Percentiles rank a stretch among this genome's conserved stretches.
Conservation (phyloP, 2,329 filamentous ascomycete species). For the Colletotrichum sp. region DNA sequence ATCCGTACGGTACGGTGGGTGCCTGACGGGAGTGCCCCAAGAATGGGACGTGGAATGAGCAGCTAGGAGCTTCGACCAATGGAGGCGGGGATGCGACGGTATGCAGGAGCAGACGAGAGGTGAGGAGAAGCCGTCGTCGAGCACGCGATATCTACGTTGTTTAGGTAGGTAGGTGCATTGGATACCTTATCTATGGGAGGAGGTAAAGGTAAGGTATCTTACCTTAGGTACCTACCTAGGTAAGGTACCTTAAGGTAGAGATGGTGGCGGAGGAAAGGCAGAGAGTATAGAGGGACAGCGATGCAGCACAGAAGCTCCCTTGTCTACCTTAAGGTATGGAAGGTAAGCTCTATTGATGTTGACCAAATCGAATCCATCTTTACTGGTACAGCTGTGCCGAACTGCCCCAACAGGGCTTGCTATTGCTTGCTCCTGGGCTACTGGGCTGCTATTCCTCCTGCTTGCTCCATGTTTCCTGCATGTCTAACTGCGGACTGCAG, state of each 20-base stretch:
- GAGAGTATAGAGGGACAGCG: too few relatives aligned
- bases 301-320: neutral
- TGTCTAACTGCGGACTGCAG: neutral
- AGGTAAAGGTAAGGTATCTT: neutral
- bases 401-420: neutral
- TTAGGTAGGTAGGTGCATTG: neutral
- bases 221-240: too few relatives aligned
- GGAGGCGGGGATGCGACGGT: neutral
- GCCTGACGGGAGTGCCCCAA: neutral
- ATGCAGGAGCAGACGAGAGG: neutral
- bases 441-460: neutral
- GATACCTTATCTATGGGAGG: neutral
- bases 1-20: neutral
- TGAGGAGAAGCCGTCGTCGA: neutral
- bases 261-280: neutral
- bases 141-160: neutral
- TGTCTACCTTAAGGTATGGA: neutral
- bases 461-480: neutral
- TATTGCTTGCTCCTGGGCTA: neutral
- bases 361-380: neutral
- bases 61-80: neutral
- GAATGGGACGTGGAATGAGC: neutral
- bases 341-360: neutral
- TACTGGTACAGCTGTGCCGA: neutral
- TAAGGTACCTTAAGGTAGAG: too few relatives aligned